These are phyloP conservation scores for Aspergillus carbonarius DNA, from an alignment of 2,329 filamentous ascomycete species.

Conservation along the genomic window DNA sequence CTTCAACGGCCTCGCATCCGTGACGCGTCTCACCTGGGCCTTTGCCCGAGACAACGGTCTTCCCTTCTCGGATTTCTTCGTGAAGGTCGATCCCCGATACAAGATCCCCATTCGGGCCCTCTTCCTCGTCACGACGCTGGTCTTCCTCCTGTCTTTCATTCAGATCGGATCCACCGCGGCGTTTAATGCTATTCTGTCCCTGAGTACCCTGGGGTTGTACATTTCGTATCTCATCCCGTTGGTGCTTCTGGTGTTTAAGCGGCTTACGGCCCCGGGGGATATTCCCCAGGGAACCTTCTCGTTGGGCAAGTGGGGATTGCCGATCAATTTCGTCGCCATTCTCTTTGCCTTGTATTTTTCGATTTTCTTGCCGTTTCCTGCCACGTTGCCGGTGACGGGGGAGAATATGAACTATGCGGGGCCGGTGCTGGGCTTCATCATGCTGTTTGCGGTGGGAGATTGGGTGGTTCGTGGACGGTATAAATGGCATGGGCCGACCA, in stretches of 20 bases:
- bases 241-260: slow-evolving; percentile 29
- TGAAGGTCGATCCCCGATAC: slow-evolving; percentile 29
- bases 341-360: slow-evolving; percentile 30
- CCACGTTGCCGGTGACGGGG: slow-evolving; percentile 29
- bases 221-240: slow-evolving; percentile 51
- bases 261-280: slow-evolving; percentile 17
- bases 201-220: slow-evolving; percentile 50
- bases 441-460: slow-evolving; percentile 23
- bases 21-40: slow-evolving; percentile 43
- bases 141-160: slow-evolving; percentile 42
- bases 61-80: slow-evolving; percentile 35
- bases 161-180: slow-evolving; percentile 50
- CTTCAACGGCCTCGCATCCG: slow-evolving; percentile 31
- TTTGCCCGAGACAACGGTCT: slow-evolving; percentile 46
- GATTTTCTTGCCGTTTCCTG: slow-evolving; percentile 34
- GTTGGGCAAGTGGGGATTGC: slow-evolving; percentile 28
- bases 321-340: slow-evolving; percentile 29
- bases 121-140: slow-evolving; percentile 24
- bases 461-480: slow-evolving; percentile 25
- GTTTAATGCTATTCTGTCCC: slow-evolving; percentile 53
- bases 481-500: slow-evolving; percentile 25
- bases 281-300: slow-evolving; percentile 27
- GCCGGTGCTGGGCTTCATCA: slow-evolving; percentile 25
- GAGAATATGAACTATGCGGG: slow-evolving; percentile 37
- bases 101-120: slow-evolving; percentile 43